Base-by-base conservation (phyloP, 805 yeast genomes). In the Komagataella ulmi region DNA sequence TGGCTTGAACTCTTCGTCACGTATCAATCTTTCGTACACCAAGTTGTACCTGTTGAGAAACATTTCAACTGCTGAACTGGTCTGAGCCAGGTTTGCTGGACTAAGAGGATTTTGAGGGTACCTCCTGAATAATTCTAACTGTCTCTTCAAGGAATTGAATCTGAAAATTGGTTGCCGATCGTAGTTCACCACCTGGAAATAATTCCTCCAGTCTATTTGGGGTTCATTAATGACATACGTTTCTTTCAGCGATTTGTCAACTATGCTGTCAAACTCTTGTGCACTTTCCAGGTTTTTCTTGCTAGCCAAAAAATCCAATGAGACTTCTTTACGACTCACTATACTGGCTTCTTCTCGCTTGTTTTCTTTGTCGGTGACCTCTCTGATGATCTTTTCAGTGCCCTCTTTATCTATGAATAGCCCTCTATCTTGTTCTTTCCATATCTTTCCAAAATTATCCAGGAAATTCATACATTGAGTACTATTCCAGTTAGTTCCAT, bases 351-450 rank as follows among this genome's bases (percentile, higher is more conserved):
- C 45, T 24, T 49, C 7, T 43, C 44, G 30, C 36, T 48, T 46
- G 43, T 48, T 17, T 44, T 43, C 52, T 19, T 17, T 54, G 50
- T 52, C 53, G 57, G 51, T 54, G 54, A 48, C 54, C 54, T 10
- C 54, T 50, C 46, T 53, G 57, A 90, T 70, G 2, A 91, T 81
- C 44, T 75, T 77, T 1, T 67, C 64, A 14, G 89, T 73, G 3
- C 87, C 84, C 2, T 75, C 79, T 2, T 90, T 88, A 59, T 88
- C 96, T 2, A 91, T 72, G 58, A 91, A 91, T 6, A 89, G 60
- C 0, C 97, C 97, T 47, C 91, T 72, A 52, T 88, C 96, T 60
- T 89, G 96, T 48, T 80, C 85, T 59, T 88, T 89, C 98, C 98
- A 91, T 3, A 77, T 58, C 44, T 76, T 71, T 2, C 95, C 97